phyloP scores from a whole-genome alignment of 176 grass and related monocot species.

The Puccinellia tenuiflora region DNA sequence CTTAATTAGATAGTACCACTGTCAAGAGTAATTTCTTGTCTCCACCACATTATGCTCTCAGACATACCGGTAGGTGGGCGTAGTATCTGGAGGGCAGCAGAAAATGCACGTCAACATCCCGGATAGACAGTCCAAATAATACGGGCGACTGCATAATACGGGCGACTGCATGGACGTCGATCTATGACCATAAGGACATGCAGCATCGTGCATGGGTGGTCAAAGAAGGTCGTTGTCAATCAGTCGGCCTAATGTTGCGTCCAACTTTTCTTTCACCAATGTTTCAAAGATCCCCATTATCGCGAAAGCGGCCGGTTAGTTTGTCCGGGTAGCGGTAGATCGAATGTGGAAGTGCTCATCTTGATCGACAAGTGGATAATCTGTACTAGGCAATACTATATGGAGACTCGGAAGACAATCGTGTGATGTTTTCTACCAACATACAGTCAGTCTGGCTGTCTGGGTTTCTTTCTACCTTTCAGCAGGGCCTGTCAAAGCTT shows the following conservation, averaged over 20 bases:
- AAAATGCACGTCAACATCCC: constrained; percentile 13
- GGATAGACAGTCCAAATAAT: constrained; percentile 2
- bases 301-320: constrained; percentile 16
- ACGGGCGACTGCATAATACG: no score
- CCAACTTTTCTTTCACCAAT: constrained; percentile 25
- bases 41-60: background rate
- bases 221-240: constrained; percentile 24
- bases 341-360: background rate
- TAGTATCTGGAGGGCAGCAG: background rate
- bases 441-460: background rate
- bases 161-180: background rate
- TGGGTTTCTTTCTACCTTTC: background rate
- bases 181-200: background rate
- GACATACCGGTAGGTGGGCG: background rate
- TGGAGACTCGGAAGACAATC: background rate
- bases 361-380: background rate
- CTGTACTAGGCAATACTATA: background rate
- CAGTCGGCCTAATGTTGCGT: constrained; percentile 18
- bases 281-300: constrained; percentile 36
- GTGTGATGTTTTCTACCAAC: background rate
- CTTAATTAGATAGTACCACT: no score
- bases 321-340: background rate
- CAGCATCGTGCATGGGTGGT: background rate
- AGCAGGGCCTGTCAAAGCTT: background rate
- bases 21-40: no score